phyloP scores from a whole-genome alignment of 2,329 filamentous ascomycete genomes.

The Fusarium sp. region DNA sequence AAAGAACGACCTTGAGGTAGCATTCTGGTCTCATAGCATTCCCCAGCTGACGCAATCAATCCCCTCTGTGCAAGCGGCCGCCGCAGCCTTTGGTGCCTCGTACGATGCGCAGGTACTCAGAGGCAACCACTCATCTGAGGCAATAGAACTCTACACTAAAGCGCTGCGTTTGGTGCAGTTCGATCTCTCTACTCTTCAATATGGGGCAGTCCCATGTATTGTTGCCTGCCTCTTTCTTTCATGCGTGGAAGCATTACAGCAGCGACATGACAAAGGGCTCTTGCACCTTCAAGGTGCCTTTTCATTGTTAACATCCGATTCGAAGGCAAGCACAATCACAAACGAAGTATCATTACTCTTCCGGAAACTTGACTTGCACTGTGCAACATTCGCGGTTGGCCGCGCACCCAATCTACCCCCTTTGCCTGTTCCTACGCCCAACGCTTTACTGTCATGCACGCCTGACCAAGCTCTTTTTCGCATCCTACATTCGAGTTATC shows the following conservation, averaged over 20 bases:
- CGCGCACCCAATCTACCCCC: background rate
- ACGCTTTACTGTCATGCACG: background rate
- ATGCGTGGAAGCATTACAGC: background rate
- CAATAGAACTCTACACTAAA: background rate
- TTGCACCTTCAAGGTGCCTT: background rate
- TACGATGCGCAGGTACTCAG: background rate
- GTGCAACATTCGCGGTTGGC: background rate
- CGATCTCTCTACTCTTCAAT: background rate
- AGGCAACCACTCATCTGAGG: background rate
- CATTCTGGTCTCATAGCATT: background rate
- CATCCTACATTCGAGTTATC: background rate
- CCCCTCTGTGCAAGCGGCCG: background rate
- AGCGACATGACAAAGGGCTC: background rate
- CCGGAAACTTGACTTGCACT: background rate
- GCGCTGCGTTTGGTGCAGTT: background rate
- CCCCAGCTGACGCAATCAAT: background rate
- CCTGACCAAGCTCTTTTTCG: background rate
- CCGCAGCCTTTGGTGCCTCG: background rate
- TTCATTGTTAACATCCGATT: background rate
- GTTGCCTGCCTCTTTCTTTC: background rate
- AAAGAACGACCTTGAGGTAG: background rate
- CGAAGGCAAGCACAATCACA: background rate
- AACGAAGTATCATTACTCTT: background rate
- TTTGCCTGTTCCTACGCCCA: background rate
- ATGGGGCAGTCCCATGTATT: background rate